phyloP scores from a whole-genome alignment of 2,329 filamentous ascomycete species.

The Endoconidiophora laricicola region DNA sequence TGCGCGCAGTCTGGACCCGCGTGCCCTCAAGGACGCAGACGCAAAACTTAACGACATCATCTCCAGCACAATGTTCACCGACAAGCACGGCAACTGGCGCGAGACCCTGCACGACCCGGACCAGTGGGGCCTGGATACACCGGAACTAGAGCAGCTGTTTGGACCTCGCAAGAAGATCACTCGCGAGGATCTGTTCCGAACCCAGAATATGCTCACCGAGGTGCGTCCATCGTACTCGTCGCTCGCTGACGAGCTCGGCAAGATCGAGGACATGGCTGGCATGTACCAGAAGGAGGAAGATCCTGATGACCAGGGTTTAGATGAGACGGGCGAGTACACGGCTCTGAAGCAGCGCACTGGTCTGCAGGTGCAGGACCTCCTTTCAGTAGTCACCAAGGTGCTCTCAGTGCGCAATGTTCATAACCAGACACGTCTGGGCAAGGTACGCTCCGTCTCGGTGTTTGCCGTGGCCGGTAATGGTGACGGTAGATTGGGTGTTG shows the following conservation, averaged over 20 bases:
- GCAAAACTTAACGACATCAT: conserved; percentile 10
- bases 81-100: conserved; percentile 20
- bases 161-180: conserved; percentile 12
- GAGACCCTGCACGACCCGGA: conserved; percentile 20
- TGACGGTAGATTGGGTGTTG: conserved; percentile 71
- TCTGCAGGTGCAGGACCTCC: conserved; percentile 34
- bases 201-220: conserved; percentile 13
- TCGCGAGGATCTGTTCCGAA: conserved; percentile 11
- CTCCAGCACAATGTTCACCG: conserved; percentile 12
- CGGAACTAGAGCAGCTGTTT: conserved; percentile 13
- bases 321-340: conserved; percentile 33
- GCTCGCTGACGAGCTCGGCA: conserved; percentile 27
- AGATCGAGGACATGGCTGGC: conserved; percentile 36
- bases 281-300: conserved; percentile 32
- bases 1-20: conserved; percentile 4
- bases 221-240: conserved; percentile 15
- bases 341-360: conserved; percentile 39
- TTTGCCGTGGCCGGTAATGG: conserved; percentile 75
- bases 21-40: conserved; percentile 11
- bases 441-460: conserved; percentile 61
- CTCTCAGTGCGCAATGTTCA: conserved; percentile 59
- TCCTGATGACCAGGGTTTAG: conserved; percentile 32
- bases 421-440: conserved; percentile 94
- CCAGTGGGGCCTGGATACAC: conserved; percentile 16
- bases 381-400: conserved; percentile 47